Evolutionary conservation across 441 rosid species (phyloP).

Genomic region (Aquilaria agallochum): DNA sequence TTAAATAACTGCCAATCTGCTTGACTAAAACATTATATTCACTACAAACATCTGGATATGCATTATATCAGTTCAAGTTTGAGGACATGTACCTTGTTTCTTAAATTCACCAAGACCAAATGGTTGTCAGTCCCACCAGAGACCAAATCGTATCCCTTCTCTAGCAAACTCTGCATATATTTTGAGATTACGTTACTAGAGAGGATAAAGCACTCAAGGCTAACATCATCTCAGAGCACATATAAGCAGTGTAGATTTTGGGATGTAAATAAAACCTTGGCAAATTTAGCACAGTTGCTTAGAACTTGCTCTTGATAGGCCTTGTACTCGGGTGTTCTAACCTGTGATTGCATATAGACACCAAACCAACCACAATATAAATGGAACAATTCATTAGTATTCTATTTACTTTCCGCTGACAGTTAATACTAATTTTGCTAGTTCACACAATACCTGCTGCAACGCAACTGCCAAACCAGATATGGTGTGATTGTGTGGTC

Average conservation of each 20-base stretch:
- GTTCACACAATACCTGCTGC: conserved; percentile 57
- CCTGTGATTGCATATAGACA: conserved; percentile 34
- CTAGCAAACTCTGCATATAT: conserved; percentile 59
- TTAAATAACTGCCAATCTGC: background rate
- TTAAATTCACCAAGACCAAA: conserved; percentile 87
- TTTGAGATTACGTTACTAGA: background rate
- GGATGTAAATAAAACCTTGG: conserved; percentile 47
- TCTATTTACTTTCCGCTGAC: background rate
- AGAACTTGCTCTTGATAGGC: conserved; percentile 95
- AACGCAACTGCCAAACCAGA: conserved; percentile 91
- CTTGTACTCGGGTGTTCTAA: conserved; percentile 77
- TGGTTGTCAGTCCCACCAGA: conserved; percentile 98
- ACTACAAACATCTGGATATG: too few species aligned
- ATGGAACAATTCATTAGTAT: conserved; percentile 5
- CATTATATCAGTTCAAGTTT: too few species aligned
- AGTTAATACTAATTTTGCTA: background rate
- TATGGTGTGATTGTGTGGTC: conserved; percentile 97
- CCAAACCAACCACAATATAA: conserved; percentile 12
- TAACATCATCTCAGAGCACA: conserved; percentile 9
- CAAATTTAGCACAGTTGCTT: conserved; percentile 69
- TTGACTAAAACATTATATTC: too few species aligned
- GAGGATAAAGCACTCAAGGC: conserved; percentile 14
- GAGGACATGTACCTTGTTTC: conserved; percentile 56
- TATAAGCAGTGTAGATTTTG: conserved; percentile 5
- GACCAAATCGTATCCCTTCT: conserved; percentile 80